A percentile compares a stretch with the other conserved stretches of the same genome.
These are phyloP conservation scores for Thielaviopsis euricoi DNA, from an alignment of 2,329 filamentous ascomycete genomes.

Conservation along the genomic window DNA sequence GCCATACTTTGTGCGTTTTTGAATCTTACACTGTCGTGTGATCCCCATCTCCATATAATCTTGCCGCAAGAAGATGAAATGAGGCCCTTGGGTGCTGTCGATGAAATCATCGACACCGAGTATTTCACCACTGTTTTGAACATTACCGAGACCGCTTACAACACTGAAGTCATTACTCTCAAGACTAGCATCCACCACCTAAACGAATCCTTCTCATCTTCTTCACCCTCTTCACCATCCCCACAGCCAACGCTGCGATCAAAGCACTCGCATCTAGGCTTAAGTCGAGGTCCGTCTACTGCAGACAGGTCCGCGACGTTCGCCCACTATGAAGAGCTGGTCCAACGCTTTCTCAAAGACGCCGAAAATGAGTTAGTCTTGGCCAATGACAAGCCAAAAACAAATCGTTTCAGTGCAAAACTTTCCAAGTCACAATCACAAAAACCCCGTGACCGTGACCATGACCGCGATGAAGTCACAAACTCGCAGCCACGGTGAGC, in stretches of 20 bases:
- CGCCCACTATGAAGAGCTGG: constrained; percentile 6
- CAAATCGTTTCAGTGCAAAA: constrained; percentile 1
- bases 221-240: background rate
- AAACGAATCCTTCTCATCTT: constrained; percentile 4
- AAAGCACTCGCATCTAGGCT: background rate
- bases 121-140: constrained; percentile 8
- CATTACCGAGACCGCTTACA: constrained; percentile 6
- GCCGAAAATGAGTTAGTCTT: background rate
- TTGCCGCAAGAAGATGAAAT: constrained; percentile 6
- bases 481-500: background rate
- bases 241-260: background rate
- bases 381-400: background rate
- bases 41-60: background rate
- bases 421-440: background rate
- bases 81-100: constrained; percentile 5
- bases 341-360: background rate
- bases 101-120: constrained; percentile 10
- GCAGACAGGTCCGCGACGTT: constrained; percentile 1
- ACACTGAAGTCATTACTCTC: constrained; percentile 5
- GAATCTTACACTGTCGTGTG: background rate
- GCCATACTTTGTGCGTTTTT: background rate
- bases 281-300: background rate
- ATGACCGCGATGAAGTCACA: constrained; percentile 5
- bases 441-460: constrained; percentile 6
- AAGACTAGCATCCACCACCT: constrained; percentile 10